These are phyloP conservation scores for Trichoderma hamatum DNA, from an alignment of 2,329 filamentous ascomycete species.

Conservation along the genomic window DNA sequence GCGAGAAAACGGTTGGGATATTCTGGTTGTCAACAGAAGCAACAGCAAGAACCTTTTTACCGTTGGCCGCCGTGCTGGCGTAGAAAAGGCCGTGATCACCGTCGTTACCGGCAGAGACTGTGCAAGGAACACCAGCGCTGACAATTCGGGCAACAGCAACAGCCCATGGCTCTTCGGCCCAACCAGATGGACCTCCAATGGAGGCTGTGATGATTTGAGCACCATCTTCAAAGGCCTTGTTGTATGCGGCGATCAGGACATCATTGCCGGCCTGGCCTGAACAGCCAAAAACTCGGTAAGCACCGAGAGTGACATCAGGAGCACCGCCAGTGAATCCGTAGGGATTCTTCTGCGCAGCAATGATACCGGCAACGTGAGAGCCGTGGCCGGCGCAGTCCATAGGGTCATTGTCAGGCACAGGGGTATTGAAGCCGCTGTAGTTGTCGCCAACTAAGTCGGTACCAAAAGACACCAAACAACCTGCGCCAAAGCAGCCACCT, in stretches of 20 bases:
- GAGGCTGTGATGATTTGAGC: conserved; percentile 45
- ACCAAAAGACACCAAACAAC: conserved; percentile 49
- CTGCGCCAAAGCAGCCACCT: conserved; percentile 51
- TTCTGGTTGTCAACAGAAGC: conserved; percentile 48
- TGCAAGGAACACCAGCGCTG: conserved; percentile 46
- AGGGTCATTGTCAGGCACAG: conserved; percentile 44
- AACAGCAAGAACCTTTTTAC: conserved; percentile 47
- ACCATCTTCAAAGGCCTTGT: conserved; percentile 46
- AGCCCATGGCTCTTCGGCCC: conserved; percentile 39
- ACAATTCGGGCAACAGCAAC: conserved; percentile 47
- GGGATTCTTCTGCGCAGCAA: conserved; percentile 45
- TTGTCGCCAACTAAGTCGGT: conserved; percentile 48
- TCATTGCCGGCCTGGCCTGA: conserved; percentile 40
- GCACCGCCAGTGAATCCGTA: conserved; percentile 46
- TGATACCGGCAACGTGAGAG: conserved; percentile 50
- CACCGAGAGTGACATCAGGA: conserved; percentile 44
- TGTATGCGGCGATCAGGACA: conserved; percentile 44
- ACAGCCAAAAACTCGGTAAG: conserved; percentile 45
- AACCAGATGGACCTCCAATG: conserved; percentile 40
- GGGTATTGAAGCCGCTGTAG: conserved; percentile 35
- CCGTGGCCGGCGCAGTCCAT: conserved; percentile 48
- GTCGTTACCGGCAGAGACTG: conserved; percentile 49
- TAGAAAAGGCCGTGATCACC: conserved; percentile 48
- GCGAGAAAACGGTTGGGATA: conserved; percentile 44
- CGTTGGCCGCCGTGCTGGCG: conserved; percentile 44